Percentiles rank a stretch among this genome's conserved stretches.
These are phyloP conservation scores for Tagetes patula DNA, from an alignment of 129 eudicot species.

Conservation along the genomic window DNA sequence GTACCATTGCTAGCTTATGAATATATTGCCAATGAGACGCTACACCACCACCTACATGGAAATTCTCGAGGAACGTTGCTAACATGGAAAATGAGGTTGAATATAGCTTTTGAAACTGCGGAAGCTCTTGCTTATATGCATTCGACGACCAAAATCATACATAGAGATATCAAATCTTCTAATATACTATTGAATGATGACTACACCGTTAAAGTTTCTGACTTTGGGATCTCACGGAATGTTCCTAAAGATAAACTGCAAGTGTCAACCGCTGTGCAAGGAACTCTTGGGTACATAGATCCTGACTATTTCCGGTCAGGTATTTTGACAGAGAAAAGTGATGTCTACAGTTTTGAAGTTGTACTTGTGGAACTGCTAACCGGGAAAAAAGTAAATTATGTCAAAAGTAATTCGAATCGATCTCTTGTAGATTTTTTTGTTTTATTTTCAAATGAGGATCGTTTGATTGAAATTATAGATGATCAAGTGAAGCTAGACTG, in stretches of 20 bases:
- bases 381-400: constrained; percentile 23
- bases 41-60: constrained; percentile 27
- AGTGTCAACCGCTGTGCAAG: constrained; percentile 34
- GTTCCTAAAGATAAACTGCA: constrained; percentile 33
- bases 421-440: constrained; percentile 13
- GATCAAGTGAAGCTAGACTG: constrained; percentile 9
- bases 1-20: constrained; percentile 39
- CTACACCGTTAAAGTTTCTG: constrained; percentile 30
- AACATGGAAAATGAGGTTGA: constrained; percentile 13
- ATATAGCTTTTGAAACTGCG: constrained; percentile 34
- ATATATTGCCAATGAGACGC: constrained; percentile 29
- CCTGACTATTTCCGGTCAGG: constrained; percentile 34
- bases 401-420: constrained; percentile 11
- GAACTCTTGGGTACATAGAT: constrained; percentile 38
- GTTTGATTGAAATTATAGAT: constrained; percentile 29
- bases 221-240: constrained; percentile 35
- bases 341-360: constrained; percentile 42
- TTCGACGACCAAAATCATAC: constrained; percentile 30
- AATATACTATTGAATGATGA: constrained; percentile 30
- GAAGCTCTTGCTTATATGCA: constrained; percentile 39
- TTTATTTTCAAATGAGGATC: not conserved
- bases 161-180: constrained; percentile 36
- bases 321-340: constrained; percentile 28
- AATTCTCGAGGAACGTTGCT: not conserved
- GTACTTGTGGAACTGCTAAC: constrained; percentile 33